Base-by-base conservation (phyloP, 208 protist species). In the Wallacemonas rigidus region DNA sequence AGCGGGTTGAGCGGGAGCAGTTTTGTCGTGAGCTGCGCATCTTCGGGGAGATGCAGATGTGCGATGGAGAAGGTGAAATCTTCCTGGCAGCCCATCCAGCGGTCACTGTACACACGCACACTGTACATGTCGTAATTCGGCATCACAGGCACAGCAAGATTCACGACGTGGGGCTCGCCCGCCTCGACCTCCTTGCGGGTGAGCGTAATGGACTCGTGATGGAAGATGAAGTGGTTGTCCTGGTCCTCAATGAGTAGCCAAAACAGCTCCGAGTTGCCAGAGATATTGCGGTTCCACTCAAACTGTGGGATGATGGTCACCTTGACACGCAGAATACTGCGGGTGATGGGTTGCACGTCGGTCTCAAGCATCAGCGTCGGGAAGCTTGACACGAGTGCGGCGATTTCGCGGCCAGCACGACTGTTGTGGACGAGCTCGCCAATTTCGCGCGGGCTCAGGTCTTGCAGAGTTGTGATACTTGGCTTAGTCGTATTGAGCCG, bases 211-310 rank as follows among this genome's bases (percentile, higher is more conserved):
- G 78, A 76, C 64, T 96, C 95, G 82, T 91, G 87, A 82, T 85
- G 98, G 71, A 87, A 98, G 74, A 99, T 98, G 71, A 93, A 94
- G 85, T 98, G 82, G 77, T 97, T 98, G 50, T 97, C 90, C 64
- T 92, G 82, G 77, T 99, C 98, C 82, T 99, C 97, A n/a, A 99
- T 93, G 58, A 97, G 96, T 39, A 99, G 86, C 95, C 96, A 99
- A 75, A 94, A 99, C 14, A 89, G 80, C 86, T 99, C 91, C 7
- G 71, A 74, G 64, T 83, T 91, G 50, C 98, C 98, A 56, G 99
- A 98, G 70, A 98, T 72, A 8, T 94, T 77, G 39, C 92, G 90
- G 73, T 88, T 93, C 98, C 98, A 99, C 61, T 81, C 56, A 81
- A 99, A 99, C 50, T 84, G 75, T 8, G 98, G 78, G 55, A 67